Conservation (phyloP, 768 basidiomycete genomes). For the Russula lepida region DNA sequence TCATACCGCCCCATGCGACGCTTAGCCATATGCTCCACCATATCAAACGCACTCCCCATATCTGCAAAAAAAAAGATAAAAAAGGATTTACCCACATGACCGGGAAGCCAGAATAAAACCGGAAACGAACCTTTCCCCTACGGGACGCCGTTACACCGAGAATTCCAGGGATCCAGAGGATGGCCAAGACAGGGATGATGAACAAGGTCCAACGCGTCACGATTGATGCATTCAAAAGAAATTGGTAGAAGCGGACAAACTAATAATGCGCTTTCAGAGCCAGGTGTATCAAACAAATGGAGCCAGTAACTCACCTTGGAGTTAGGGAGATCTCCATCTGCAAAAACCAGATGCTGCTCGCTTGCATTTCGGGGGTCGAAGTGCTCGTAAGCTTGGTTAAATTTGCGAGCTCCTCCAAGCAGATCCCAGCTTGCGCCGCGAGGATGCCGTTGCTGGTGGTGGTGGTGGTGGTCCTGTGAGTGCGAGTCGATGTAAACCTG, state of each 20-base stretch:
- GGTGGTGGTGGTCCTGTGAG: background rate
- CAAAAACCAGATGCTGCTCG: conserved; percentile 44
- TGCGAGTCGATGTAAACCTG: background rate
- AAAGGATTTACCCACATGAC: background rate
- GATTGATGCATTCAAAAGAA: conserved; percentile 66
- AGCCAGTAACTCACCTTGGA: conserved; percentile 34
- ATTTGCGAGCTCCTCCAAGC: conserved; percentile 40
- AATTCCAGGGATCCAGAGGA: conserved; percentile 72
- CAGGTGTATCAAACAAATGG: background rate
- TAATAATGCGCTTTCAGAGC: conserved; percentile 23
- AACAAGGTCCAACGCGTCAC: conserved; percentile 73
- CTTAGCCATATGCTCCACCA: conserved; percentile 86
- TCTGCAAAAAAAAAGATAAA: conserved; percentile 26
- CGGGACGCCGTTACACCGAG: conserved; percentile 47
- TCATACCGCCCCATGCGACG: conserved; percentile 63
- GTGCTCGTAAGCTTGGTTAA: conserved; percentile 49
- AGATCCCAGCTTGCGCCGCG: conserved; percentile 42
- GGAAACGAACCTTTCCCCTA: conserved; percentile 40
- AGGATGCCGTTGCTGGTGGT: background rate
- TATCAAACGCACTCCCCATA: conserved; percentile 52
- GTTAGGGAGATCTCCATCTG: conserved; percentile 54
- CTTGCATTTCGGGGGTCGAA: conserved; percentile 49
- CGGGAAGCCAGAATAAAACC: background rate
- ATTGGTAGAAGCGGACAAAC: conserved; percentile 60
- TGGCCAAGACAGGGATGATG: conserved; percentile 61